Evolutionary conservation across 768 basidiomycete species (phyloP), one percentile per base, ranked within the genome.

Genomic region (Hydnomerulius pinastri): DNA sequence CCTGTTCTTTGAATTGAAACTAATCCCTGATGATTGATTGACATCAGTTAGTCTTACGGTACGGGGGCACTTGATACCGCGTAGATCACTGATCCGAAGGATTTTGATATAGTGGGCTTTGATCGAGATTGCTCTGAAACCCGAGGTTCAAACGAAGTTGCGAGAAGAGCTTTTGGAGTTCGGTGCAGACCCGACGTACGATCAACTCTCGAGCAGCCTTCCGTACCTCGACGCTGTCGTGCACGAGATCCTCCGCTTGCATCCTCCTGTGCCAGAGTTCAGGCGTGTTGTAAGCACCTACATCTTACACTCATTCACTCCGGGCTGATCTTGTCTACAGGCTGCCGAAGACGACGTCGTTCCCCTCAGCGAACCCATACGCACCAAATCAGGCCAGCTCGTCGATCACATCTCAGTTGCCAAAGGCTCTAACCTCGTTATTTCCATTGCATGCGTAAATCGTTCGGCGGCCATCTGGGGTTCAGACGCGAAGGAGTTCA

Each of bases 391-490:
- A 0, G 81, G 81, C 0, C 59, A 70, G 35, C 53, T 59, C 0
- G 67, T 78, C 13, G 62, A 70, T 18, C 68, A 66, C 15, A 63
- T 86, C 42, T 38, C 69, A 5, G 64, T 86, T 30, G 67, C 72
- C n/a, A 79, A 78, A 51, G 83, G 78, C 4, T 77, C 76, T 1
- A 48, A 57, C 1, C 50, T 87, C 24, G 50, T 68, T 10, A 61
- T 77, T 2, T 75, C 79, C 2, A 72, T 83, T 23, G 45, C 61
- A 5, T 66, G 68, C 17, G 70, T 82, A 42, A 85, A 87, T 61
- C 62, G 70, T 5, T 77, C 79, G 15, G 72, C 71, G 46, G 65
- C 63, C 1, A 61, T 85, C 27, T 89, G 87, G 87, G 87, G 87
- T 1, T 58, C 71, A 0, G 77, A 83, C 49, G 77, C 83, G 4